Evolutionary conservation across 306 rosid genomes (phyloP).

Genomic region (Corylus avellana): DNA sequence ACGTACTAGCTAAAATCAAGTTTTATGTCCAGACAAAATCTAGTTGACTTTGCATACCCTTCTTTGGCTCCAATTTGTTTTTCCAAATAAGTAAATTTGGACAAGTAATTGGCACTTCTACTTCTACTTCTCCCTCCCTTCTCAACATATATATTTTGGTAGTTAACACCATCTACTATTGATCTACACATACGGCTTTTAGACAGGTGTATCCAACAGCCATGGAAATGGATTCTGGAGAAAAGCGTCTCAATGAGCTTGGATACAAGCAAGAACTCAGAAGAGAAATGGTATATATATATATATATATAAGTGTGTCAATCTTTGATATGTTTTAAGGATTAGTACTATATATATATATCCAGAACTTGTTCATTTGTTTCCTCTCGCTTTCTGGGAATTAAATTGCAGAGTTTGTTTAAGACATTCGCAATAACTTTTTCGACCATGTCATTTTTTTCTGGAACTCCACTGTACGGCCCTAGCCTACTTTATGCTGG

Average conservation of each 20-base stretch:
- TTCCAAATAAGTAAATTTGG: too few relatives aligned
- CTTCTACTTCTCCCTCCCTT: too few relatives aligned
- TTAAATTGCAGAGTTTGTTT: constrained; percentile 22
- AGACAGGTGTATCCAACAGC: constrained; percentile 1
- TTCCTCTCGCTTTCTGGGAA: not conserved
- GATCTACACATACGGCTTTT: not conserved
- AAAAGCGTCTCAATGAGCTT: constrained; percentile 51
- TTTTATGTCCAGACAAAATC: too few relatives aligned
- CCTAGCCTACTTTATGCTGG: constrained; percentile 36
- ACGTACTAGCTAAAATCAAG: too few relatives aligned
- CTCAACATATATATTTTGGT: not conserved
- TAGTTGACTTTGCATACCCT: too few relatives aligned
- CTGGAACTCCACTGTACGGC: constrained; percentile 38
- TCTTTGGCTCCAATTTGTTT: too few relatives aligned
- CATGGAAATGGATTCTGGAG: constrained; percentile 45
- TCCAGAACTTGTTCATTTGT: too few relatives aligned
- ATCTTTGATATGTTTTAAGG: not conserved
- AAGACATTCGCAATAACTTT: constrained; percentile 41
- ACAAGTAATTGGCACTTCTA: too few relatives aligned
- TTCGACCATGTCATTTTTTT: constrained; percentile 35
- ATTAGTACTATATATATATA: not conserved
- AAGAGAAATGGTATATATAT: constrained; percentile 42
- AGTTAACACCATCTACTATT: not conserved
- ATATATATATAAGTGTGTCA: not conserved
- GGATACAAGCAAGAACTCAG: constrained; percentile 57